These are phyloP conservation scores for Populus hybrid DNA, from an alignment of 441 rosid species.

Conservation along the genomic window DNA sequence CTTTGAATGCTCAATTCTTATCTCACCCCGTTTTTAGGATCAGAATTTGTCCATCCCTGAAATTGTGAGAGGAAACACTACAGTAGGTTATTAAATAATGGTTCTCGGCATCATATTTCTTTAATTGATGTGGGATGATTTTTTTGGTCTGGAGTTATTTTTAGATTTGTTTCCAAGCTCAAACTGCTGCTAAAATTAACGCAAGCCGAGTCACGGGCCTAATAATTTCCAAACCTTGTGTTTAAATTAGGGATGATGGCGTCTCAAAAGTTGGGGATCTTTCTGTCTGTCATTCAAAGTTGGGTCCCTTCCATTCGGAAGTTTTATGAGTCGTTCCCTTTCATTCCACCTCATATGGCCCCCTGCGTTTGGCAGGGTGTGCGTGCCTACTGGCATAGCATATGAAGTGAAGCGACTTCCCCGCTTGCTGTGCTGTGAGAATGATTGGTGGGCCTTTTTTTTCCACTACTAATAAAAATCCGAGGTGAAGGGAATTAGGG, in stretches of 20 bases:
- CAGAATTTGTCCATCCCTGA: neutral
- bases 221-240: neutral
- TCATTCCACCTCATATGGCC: conserved; percentile 6
- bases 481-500: neutral
- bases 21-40: neutral
- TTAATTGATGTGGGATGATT: too few species aligned
- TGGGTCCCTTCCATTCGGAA: conserved; percentile 6
- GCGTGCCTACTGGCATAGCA: neutral
- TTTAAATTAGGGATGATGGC: neutral
- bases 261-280: neutral
- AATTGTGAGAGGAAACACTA: neutral
- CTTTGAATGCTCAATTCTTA: neutral
- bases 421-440: neutral
- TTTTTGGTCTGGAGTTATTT: neutral
- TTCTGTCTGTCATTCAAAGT: neutral
- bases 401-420: neutral
- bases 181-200: neutral
- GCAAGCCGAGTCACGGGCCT: neutral
- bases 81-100: neutral
- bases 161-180: neutral
- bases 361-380: neutral
- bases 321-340: neutral
- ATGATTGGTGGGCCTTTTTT: neutral
- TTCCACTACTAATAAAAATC: too few species aligned
- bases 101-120: neutral